Evolutionary conservation across 495 filamentous ascomycete species (phyloP).

Genomic region (Thozetella sp.): DNA sequence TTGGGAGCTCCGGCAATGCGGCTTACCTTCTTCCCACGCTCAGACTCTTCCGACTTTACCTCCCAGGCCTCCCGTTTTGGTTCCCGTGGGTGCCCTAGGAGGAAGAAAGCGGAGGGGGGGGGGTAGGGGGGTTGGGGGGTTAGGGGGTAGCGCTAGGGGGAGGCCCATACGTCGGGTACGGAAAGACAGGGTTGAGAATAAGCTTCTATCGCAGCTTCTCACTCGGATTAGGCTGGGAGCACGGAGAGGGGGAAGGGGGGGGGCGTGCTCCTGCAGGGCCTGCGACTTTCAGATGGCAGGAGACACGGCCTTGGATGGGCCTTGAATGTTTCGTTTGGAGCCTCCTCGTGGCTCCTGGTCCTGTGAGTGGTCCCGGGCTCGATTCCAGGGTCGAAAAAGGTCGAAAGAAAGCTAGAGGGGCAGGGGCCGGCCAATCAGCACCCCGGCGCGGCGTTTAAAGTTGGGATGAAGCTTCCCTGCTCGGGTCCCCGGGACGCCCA

Average conservation of each 20-base stretch:
- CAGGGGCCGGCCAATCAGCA: slow-evolving; percentile 25
- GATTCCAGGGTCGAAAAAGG: too few relatives aligned
- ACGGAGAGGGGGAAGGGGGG: slow-evolving; percentile 12
- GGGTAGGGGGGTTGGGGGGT: background rate
- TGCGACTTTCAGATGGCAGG: slow-evolving; percentile 13
- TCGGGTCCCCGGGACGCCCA: slow-evolving; percentile 21
- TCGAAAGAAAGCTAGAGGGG: slow-evolving; percentile 18
- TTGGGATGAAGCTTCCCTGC: slow-evolving; percentile 36
- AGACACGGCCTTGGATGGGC: background rate
- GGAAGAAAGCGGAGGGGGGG: background rate
- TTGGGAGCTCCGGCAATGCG: background rate
- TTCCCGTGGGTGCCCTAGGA: background rate
- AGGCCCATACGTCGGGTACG: too few relatives aligned
- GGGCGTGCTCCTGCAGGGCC: slow-evolving; percentile 8
- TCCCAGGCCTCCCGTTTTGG: too few relatives aligned
- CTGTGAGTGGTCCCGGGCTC: background rate
- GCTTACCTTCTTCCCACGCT: background rate
- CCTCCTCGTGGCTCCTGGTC: background rate
- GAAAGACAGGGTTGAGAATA: background rate
- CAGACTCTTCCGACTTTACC: background rate
- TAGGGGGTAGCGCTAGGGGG: too few relatives aligned
- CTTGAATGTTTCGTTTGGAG: slow-evolving; percentile 14
- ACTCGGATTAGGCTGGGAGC: background rate
- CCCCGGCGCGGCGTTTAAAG: slow-evolving; percentile 24
- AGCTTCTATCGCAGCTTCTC: background rate